A percentile compares a stretch with the other conserved stretches of the same genome.
phyloP scores from a whole-genome alignment of 2,329 filamentous ascomycete genomes.

The Lachnellula subtilissima region DNA sequence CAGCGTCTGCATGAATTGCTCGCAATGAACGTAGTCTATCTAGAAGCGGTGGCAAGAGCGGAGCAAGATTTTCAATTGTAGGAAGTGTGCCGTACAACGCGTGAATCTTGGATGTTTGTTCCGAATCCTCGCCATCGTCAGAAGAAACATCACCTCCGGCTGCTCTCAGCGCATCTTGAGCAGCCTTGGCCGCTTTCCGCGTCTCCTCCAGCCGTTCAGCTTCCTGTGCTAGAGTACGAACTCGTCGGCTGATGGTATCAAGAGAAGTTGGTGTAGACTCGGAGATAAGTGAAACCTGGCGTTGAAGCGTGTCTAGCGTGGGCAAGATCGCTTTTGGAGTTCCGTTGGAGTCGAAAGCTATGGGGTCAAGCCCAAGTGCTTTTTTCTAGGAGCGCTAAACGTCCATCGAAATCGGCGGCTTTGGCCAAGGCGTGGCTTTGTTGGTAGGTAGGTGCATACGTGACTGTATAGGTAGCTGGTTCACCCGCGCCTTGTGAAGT shows the following conservation, averaged over 20 bases:
- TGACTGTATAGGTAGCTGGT: conserved; percentile 56
- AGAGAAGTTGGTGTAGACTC: conserved; percentile 68
- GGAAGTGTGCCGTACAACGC: conserved; percentile 84
- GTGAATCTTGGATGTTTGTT: conserved; percentile 83
- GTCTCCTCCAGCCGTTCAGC: conserved; percentile 67
- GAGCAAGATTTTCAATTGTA: conserved; percentile 80
- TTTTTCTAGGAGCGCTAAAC: conserved; percentile 76
- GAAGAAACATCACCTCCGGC: conserved; percentile 33
- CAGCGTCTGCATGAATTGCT: conserved; percentile 81
- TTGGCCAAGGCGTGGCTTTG: conserved; percentile 69
- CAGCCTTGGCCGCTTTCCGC: conserved; percentile 55
- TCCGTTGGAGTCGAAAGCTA: conserved; percentile 53
- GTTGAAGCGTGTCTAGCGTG: conserved; percentile 73
- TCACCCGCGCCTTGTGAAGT: conserved; percentile 21
- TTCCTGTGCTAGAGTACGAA: conserved; percentile 66
- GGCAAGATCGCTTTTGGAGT: conserved; percentile 70
- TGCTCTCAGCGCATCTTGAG: conserved; percentile 53
- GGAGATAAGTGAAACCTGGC: conserved; percentile 71
- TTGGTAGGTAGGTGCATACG: conserved; percentile 60
- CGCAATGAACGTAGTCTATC: conserved; percentile 80
- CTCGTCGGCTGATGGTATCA: conserved; percentile 65
- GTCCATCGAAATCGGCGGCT: conserved; percentile 80
- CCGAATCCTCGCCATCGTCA: conserved; percentile 51
- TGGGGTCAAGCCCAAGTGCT: conserved; percentile 71
- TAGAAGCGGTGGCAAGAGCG: conserved; percentile 77